These are phyloP conservation scores for Closterium sp. DNA, from an alignment of 139 green algal genomes.

Conservation along the genomic window DNA sequence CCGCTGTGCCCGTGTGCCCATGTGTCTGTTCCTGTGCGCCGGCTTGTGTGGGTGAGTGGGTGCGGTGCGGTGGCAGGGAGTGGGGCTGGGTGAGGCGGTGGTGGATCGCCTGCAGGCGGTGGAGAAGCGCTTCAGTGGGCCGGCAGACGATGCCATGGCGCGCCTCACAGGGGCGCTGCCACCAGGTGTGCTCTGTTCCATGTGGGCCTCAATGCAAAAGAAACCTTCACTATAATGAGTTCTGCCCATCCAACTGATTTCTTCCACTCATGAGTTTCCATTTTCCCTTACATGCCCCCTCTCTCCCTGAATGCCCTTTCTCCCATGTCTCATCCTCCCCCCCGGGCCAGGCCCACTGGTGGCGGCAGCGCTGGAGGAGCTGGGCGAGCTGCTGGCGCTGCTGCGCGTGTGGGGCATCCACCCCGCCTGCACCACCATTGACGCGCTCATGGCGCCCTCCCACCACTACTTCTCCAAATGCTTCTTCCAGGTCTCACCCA, in stretches of 20 bases:
- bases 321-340: no score
- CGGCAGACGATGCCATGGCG: background rate
- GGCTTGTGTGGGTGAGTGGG: background rate
- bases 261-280: background rate
- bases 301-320: no score
- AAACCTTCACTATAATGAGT: no score
- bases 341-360: background rate
- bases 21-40: background rate
- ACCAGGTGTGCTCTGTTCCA: background rate
- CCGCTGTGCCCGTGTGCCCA: background rate
- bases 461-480: conserved; percentile 69
- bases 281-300: no score
- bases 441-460: conserved; percentile 74
- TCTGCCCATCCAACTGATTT: background rate
- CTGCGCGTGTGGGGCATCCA: conserved; percentile 63
- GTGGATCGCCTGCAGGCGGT: conserved; percentile 51
- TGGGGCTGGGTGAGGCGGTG: conserved; percentile 58
- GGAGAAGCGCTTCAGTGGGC: conserved; percentile 20
- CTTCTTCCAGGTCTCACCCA: conserved; percentile 52
- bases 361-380: conserved; percentile 41
- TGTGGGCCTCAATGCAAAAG: no score
- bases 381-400: conserved; percentile 49
- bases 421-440: conserved; percentile 59
- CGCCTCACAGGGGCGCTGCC: background rate
- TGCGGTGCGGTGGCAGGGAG: conserved; percentile 43